phyloP scores from a whole-genome alignment of 140 eudicot genomes.

The Cichorium intybus region DNA sequence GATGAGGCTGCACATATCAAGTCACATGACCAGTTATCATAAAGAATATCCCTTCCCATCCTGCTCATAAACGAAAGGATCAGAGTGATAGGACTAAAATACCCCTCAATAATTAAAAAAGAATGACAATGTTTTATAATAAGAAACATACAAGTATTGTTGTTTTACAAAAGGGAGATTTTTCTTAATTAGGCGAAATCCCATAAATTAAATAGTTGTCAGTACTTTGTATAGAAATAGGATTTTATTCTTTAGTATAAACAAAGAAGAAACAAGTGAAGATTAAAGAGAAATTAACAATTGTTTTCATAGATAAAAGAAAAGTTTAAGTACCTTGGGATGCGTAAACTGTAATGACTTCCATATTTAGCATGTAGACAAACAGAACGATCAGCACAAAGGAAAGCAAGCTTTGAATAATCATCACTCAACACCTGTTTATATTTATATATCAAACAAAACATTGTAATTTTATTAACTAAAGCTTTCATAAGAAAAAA shows the following conservation, averaged over 20 bases:
- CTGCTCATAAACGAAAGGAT: constrained; percentile 34
- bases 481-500: too few species aligned
- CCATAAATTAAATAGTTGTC: background rate
- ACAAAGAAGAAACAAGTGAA: background rate
- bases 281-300: background rate
- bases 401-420: too few species aligned
- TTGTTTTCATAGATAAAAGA: background rate
- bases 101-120: background rate
- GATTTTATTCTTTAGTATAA: background rate
- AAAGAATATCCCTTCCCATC: constrained; percentile 93
- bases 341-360: too few species aligned
- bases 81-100: background rate
- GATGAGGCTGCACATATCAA: constrained; percentile 97
- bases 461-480: too few species aligned
- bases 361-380: too few species aligned
- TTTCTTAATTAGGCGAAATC: background rate
- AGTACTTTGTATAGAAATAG: background rate
- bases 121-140: background rate
- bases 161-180: background rate
- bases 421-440: too few species aligned
- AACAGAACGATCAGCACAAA: too few species aligned
- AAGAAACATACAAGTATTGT: background rate
- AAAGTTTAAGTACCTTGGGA: constrained; percentile 46
- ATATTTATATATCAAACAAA: too few species aligned
- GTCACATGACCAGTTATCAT: constrained; percentile 94